Base-by-base conservation (phyloP, 768 basidiomycete species). In the Russula abietina region DNA sequence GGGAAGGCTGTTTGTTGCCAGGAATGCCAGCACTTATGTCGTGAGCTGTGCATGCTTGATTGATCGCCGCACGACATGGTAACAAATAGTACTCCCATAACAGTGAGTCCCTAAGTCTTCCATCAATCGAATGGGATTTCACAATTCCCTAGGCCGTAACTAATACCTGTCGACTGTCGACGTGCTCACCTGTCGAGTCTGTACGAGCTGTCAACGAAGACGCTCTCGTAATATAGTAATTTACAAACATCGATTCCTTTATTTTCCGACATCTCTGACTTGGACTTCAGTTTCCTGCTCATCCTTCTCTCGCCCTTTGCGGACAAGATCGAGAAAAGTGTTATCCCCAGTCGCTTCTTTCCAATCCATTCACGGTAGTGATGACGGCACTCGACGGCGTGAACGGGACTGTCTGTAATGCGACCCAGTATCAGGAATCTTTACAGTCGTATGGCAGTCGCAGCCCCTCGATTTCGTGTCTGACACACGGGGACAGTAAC, bases 401-500 rank as follows among this genome's bases (percentile, higher is more conserved):
- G 39, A 51, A 56, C 19, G 48, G 57, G 24, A 66, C 65, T 12
- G 38, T 56, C 46, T 66, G 65, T 36, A 41, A 48, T 26, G 54
- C 8, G 9, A 24, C 46, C 1, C 59, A 65, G 28, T 56, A 55
- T 12, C 2, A 32, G 1, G 51, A 49, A 39, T 53, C 17, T 46
- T 5, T 32, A 7, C 32, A 8, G 19, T 43, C 22, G 26, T 2
- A 4, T 22, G 14, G 17, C n/a, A 30, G 16, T 12, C 11, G 19
- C 22, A 26, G 50, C 36, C 48, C 63, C 19, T 10, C 39, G 1
- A 64, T 65, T 24, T 43, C 52, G 17, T 77, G 74, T 53, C 59
- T 76, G 32, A 73, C 72, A 10, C 70, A 72, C 4, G 74, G 73
- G 16, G 65, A 77, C 38, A 73, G 71, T 57, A 76, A 77, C 54